Evolutionary conservation across 129 eudicot genomes (phyloP), one percentile per base, ranked within the genome.

Genomic region (Chrysanthemum makinoi): DNA sequence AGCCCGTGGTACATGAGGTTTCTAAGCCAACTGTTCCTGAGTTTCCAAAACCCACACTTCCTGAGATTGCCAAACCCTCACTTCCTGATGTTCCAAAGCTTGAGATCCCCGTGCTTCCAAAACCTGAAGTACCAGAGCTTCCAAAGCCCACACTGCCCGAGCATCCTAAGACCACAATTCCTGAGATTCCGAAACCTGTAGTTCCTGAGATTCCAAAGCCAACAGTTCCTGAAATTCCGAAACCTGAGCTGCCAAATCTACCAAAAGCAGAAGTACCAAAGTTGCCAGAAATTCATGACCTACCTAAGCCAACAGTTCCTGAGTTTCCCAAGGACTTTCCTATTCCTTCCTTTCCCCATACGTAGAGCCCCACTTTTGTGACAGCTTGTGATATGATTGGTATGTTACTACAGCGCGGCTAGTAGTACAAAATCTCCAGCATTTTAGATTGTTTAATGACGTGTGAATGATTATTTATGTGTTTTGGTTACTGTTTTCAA

Each of bases 121-220:
- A 76, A 48, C 62, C 62, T 10, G 14, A 59, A 22, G 10, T 68
- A 8, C 80, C 47, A 10, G 30, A 14, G 50, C 39, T 39, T 39
- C 46, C 46, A 6, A 39, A 43, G 50, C 81, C 71, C 46, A 51
- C 62, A 6, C 2, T 66, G 7, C 80, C 47, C 10, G 30, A 19
- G 50, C 39, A 6, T 1, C 46, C 46, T 39, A 39, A 43, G 50
- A 76, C 66, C 28, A 51, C 53, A 16, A 3, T 66, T 17, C 63
- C 72, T 2, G 54, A 58, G 17, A 0, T 69, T 28, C 69, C 70
- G 19, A 77, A 77, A 62, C 69, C 68, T 4, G 16, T 55, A 44
- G 5, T 72, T 24, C 77, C 77, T 0, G 68, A 78, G 24, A 6
- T 77, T 26, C 79, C 67, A 17, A 78, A 72, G 13, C 82, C 82